Evolutionary conservation across 139 green algal species (phyloP), one percentile per base, ranked within the genome.

Genomic region (Chlamydomonas schloesseri): DNA sequence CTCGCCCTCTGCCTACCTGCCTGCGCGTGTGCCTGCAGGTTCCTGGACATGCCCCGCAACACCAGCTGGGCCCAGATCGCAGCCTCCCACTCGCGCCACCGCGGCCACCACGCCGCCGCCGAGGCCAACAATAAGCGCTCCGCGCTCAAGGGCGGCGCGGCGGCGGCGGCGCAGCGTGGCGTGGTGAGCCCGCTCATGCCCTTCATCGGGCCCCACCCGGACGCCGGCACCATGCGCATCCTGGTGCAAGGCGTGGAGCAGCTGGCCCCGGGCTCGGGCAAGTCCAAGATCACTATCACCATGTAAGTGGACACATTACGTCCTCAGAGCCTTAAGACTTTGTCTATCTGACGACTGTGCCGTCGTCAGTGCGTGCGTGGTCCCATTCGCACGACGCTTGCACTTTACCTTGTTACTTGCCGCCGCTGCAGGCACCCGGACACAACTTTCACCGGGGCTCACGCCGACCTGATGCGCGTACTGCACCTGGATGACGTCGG

Each of bases 161-260:
- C 17, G 55, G 55, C 18, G 18, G 55, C 55, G 20, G 60, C 24
- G 60, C 24, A 31, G 18, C 34, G n/a, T 26, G 68, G 71, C 58
- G 36, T 33, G 15, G 24, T 86, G 23, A 78, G 80, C 50, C 67
- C 80, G 26, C 24, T 34, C 18, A 71, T 82, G 29, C 60, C 78
- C 4, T 87, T 90, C 62, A 47, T 75, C 9, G 86, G 78, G 11
- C 69, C 50, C 15, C 86, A 90, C 60, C 78, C 86, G 1, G 86
- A 90, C 71, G 77, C 58, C 17, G 86, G 86, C 62, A 90, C 68
- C 79, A 87, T 88, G 82, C 58, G 82, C 0, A 65, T 88, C 42
- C 13, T 82, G 28, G 47, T 88, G 60, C 81, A 86, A 70, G 85
- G 83, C 15, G 83, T 88, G 42, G 37, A 57, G 29, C 36, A 14